Conservation (phyloP, 371 early-diverging fungal genomes). For the Mucor circinelloides region DNA sequence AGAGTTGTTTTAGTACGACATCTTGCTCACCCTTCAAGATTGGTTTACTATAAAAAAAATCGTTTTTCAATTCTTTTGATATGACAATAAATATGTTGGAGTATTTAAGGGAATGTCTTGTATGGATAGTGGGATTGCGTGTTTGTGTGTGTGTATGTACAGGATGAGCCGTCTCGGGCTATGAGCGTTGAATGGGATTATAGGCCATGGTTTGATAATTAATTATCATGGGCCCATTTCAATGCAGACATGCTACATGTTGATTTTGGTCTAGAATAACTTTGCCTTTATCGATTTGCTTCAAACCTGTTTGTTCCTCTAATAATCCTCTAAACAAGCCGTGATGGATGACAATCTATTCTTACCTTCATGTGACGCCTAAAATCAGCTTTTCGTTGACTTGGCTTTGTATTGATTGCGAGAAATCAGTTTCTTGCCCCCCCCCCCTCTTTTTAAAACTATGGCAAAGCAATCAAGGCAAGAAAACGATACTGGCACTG, state of each 20-base stretch:
- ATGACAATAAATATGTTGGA: neutral
- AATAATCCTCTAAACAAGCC: neutral
- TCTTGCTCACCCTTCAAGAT: slow-evolving; percentile 3
- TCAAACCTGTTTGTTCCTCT: neutral
- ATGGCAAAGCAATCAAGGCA: neutral
- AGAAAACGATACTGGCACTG: neutral
- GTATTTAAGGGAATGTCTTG: neutral
- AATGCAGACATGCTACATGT: neutral
- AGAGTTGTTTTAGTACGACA: neutral
- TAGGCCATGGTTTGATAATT: neutral
- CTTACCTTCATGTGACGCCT: neutral
- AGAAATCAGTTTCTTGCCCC: neutral
- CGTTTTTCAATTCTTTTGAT: neutral
- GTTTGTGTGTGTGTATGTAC: neutral
- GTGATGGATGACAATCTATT: neutral
- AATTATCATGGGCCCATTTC: neutral
- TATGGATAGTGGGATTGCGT: neutral
- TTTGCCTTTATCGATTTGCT: neutral
- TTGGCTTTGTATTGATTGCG: neutral
- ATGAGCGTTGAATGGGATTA: neutral
- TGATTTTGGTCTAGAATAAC: neutral
- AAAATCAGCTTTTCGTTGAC: neutral
- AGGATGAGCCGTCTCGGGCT: neutral
- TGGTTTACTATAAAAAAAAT: neutral
- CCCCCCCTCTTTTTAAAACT: neutral